These are phyloP conservation scores for Solanum tarapatanum DNA, from an alignment of 257 asterid species.

Conservation along the genomic window DNA sequence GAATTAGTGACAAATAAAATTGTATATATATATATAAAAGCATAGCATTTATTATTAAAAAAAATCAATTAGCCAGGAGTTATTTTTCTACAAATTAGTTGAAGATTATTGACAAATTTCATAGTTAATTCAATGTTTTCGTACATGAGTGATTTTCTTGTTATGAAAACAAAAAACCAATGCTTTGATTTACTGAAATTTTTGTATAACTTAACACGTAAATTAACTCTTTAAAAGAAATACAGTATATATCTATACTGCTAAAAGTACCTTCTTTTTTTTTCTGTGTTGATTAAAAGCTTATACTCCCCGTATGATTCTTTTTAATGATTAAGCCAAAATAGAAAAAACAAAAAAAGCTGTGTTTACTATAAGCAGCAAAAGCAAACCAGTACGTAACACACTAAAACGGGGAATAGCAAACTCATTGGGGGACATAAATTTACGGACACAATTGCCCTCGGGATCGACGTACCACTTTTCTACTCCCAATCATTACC, in stretches of 20 bases:
- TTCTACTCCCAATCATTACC: conserved; percentile 23
- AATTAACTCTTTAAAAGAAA: not conserved
- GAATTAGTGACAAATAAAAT: not conserved
- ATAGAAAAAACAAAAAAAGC: conserved; percentile 10
- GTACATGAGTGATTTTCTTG: not conserved
- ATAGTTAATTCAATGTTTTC: no score
- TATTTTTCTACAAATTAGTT: not conserved
- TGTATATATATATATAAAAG: no score
- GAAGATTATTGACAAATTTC: not conserved
- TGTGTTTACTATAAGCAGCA: conserved; percentile 32
- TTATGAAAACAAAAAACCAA: not conserved
- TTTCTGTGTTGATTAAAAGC: not conserved
- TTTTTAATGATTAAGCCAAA: not conserved
- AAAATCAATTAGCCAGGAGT: not conserved
- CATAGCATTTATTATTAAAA: no score
- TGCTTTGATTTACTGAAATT: not conserved
- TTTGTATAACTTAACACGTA: not conserved
- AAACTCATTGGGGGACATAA: conserved; percentile 17
- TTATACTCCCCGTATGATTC: not conserved
- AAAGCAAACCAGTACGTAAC: conserved; percentile 22
- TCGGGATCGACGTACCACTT: conserved; percentile 54
- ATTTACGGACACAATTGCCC: conserved; percentile 53
- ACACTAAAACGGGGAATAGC: conserved; percentile 10
- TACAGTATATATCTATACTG: not conserved
- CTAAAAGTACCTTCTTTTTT: not conserved